Base-by-base conservation (phyloP, 108 stramenopile genomes). In the Pseudonitzschia multiseries region DNA sequence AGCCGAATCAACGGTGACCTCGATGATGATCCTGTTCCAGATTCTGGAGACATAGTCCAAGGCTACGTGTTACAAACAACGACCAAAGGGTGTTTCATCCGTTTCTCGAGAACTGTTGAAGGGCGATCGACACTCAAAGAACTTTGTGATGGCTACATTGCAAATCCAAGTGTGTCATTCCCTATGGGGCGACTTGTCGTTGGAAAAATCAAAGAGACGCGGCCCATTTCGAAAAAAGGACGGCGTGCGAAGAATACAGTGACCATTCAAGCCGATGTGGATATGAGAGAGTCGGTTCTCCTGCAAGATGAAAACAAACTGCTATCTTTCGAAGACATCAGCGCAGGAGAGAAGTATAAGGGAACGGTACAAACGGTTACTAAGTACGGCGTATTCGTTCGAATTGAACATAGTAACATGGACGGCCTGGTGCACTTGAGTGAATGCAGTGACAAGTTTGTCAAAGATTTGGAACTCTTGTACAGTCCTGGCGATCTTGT, bases 401-500 rank as follows among this genome's bases (percentile, higher is more conserved):
- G 93, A 63, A 72, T 98, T 22, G 83, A 96, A 48, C 76, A 87
- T 53, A 96, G 95, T 60, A 87, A 93, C 26, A 73, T 97, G 29
- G 96, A 84, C 56, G 98, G 98, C 14, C 76, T 98, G 57, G 94
- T 87, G 43, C 98, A 97, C 74, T 82, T 93, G 57, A 93, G 89
- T 48, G 92, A 97, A 79, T 96, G 94, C 74, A 92, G 88, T 72
- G 96, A 97, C 74, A 77, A 82, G 4, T 90, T 77, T 54, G 70
- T 96, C 72, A 87, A 93, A 59, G 89, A 93, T 73, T 65, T 97
- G 17, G 72, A 67, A 28, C 79, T 71, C 21, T 74, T 96, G 15
- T 98, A 97, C 73, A 84, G 91, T 60, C 93, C 88, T 41, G 98
- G 98, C 54, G 98, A 98, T 76, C 75, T 93, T 43, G 98, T 98